Conservation (phyloP, 2,329 filamentous ascomycete genomes). For the Phialophora macrospora region DNA sequence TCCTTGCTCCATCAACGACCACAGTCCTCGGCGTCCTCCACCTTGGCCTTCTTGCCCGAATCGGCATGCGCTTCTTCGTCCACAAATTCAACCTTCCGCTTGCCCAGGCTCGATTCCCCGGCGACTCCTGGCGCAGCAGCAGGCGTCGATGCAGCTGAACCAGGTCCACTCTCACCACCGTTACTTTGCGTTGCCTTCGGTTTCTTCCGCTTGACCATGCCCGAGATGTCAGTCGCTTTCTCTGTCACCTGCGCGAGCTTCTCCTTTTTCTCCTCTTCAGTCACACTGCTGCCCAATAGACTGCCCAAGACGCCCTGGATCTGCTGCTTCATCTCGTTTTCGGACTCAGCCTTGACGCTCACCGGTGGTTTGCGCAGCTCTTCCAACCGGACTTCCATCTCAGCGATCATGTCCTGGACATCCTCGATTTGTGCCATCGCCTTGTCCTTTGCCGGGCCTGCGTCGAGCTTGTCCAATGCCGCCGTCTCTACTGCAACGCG, state of each 20-base stretch:
- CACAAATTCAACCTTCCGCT: conserved; percentile 37
- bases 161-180: conserved; percentile 27
- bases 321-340: conserved; percentile 43
- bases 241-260: conserved; percentile 60
- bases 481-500: conserved; percentile 61
- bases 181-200: conserved; percentile 34
- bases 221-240: conserved; percentile 63
- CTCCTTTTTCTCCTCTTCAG: conserved; percentile 58
- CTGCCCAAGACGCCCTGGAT: conserved; percentile 64
- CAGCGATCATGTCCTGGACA: conserved; percentile 64
- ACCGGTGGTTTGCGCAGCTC: conserved; percentile 63
- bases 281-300: conserved; percentile 57
- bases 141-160: conserved; percentile 33
- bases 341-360: conserved; percentile 49
- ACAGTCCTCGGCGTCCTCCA: conserved; percentile 33
- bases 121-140: conserved; percentile 16
- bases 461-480: conserved; percentile 47
- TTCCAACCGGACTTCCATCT: conserved; percentile 64
- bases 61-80: conserved; percentile 32
- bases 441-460: conserved; percentile 47
- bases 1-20: conserved; percentile 9
- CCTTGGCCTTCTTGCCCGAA: conserved; percentile 31
- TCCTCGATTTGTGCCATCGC: conserved; percentile 58
- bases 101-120: conserved; percentile 31
- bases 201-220: conserved; percentile 62